These are phyloP conservation scores for Triticum timopheevii DNA, from an alignment of 176 grass and related monocot genomes.

Conservation along the genomic window DNA sequence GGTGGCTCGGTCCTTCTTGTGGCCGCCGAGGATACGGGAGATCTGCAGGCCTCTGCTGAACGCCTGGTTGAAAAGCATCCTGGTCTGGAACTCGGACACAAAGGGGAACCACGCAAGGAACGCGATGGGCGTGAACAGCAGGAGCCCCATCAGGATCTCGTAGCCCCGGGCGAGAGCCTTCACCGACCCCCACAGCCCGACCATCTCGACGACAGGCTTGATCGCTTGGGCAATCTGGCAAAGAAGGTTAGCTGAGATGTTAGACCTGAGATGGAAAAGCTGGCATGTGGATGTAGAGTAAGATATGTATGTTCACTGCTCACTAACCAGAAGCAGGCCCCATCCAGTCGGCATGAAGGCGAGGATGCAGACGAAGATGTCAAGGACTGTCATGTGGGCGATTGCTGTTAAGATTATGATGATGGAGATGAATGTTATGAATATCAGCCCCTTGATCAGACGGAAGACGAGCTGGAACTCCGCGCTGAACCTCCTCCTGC, in stretches of 20 bases:
- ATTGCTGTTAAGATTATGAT: constrained; percentile 76
- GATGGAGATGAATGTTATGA: constrained; percentile 64
- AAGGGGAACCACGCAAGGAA: constrained; percentile 97
- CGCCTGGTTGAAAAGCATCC: constrained; percentile 97
- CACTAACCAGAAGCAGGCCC: constrained; percentile 84
- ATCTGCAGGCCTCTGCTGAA: constrained; percentile 98
- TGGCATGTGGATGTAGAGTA: no score
- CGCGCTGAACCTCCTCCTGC: constrained; percentile 81
- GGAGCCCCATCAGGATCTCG: constrained; percentile 87
- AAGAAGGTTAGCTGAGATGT: background rate
- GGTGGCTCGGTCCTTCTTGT: constrained; percentile 78
- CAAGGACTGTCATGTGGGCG: constrained; percentile 77
- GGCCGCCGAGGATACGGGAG: constrained; percentile 89
- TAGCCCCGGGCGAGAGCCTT: constrained; percentile 90
- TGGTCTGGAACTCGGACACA: constrained; percentile 92
- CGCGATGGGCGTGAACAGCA: constrained; percentile 84
- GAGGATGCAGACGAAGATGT: constrained; percentile 95
- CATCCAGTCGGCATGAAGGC: constrained; percentile 98
- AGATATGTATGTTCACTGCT: background rate
- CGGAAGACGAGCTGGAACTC: constrained; percentile 94
- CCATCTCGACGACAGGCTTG: constrained; percentile 48
- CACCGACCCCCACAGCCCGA: constrained; percentile 72
- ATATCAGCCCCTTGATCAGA: constrained; percentile 95
- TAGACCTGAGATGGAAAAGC: no score
- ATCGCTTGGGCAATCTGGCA: constrained; percentile 88